Evolutionary conservation across 352 stramenopile species (phyloP), one percentile per base, ranked within the genome.

Genomic region (Phytophthora podocarpi): DNA sequence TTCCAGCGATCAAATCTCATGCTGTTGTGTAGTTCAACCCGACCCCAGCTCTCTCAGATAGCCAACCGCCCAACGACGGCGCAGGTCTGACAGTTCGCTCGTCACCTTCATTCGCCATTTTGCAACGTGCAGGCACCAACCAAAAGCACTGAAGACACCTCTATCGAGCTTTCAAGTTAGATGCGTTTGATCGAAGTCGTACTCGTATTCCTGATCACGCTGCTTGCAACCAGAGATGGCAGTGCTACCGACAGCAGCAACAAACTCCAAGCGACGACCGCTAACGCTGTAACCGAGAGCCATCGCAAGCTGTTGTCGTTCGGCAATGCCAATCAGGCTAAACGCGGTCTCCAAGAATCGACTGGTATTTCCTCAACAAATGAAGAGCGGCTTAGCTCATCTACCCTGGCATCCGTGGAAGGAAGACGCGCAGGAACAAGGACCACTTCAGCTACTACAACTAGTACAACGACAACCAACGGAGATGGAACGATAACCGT

Each of bases 101-200:
- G 9, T 21, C 11, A 3, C 24, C 8, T 23, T 50, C 42, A 36
- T 50, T 50, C 11, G 4, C 13, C 32, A 54, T 42, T 63, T 54
- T 35, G 26, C 35, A 46, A 32, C 21, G 6, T 63, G 15, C 28
- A 49, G 9, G 12, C 10, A 48, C 13, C 32, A 41, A 8, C 9
- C 15, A 28, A 20, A 21, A 10, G 12, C 24, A 15, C 32, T 28
- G 36, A 34, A 34, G 16, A 18, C 20, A 59, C 10, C 12, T 20
- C 7, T 16, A 3, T 30, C 18, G 15, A 46, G 41, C 30, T 10
- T 26, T 8, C 21, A 42, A 59, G 13, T 5, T 6, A 46, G 23
- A 60, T 67, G 58, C 49, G 32, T 31, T 13, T 46, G 5, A 20
- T 39, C 20, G 18, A 67, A 41, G 18, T 61, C 16, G 2, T 60